Base-by-base conservation (phyloP, 2,329 filamentous ascomycete species). In the Exophiala spinifera region DNA sequence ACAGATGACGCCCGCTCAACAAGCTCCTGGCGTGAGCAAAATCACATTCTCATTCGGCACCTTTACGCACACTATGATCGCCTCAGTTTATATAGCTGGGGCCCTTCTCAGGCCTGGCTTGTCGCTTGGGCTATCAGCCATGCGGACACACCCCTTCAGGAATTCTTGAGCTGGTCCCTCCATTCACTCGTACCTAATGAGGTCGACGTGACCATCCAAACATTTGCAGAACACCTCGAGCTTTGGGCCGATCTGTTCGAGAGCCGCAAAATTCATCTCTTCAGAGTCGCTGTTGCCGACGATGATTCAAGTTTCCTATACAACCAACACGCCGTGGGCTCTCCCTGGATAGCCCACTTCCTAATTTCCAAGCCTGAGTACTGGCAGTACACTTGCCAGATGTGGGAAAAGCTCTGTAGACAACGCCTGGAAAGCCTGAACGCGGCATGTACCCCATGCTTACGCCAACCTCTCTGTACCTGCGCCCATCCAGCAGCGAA, bases 121-220 rank as follows among this genome's bases (percentile, higher is more conserved):
- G 55, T 58, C 11, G 37, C 46, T 11, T 58, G 55, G 55, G 55
- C 55, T 17, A 15, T 58, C 13, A 17, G 23, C 19, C 17, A 49
- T 19, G 39, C 34, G 14, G 33, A 48, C 19, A 4, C n/a, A 13
- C 51, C 51, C 4, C 25, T 58, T 31, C 49, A 46, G 11, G 31
- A 52, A 21, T 52, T 51, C 25, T 44, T 58, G 23, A 14, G n/a
- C 14, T 54, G 51, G 55, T 58, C 55, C 14, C 48, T 58, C 8
- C 28, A 37, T 23, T 13, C 51, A 15, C 15, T 36, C 11, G 14
- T 36, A n/a, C 19, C 20, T 11, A 4, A 23, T 11, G 48, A 49
- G 50, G 13, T 37, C 25, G 34, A 49, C 19, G 53, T 49, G 47
- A 55, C 55, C n/a, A 55, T 58, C 31, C 23, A 52, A 33, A 15